A percentile compares a stretch with the other conserved stretches of the same genome.
Conservation (phyloP, 1,284 basidiomycete species). For the Irpex rosettiformis region DNA sequence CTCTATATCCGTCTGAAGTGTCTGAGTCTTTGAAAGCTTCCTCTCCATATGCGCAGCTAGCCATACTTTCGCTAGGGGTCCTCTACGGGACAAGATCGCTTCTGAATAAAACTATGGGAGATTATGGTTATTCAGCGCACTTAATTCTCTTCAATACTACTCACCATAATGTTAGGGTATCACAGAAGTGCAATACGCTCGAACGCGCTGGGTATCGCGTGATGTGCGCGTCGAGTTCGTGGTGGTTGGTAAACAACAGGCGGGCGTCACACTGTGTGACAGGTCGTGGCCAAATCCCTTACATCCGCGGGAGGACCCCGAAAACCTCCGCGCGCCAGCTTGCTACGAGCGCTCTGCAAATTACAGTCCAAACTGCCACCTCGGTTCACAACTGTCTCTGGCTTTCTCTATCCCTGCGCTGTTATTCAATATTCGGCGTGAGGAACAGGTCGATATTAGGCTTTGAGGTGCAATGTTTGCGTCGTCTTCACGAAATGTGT, state of each 20-base stretch:
- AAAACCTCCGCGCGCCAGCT: background rate
- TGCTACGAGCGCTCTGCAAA: background rate
- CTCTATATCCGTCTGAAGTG: constrained; percentile 91
- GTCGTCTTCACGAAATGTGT: constrained; percentile 35
- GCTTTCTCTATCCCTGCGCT: background rate
- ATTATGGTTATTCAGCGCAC: background rate
- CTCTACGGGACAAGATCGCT: constrained; percentile 88
- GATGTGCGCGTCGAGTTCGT: constrained; percentile 11
- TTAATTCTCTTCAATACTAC: constrained; percentile 3
- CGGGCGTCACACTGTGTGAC: constrained; percentile 26
- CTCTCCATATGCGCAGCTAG: constrained; percentile 98
- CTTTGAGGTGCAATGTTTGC: constrained; percentile 33
- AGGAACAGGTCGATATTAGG: background rate
- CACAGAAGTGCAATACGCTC: constrained; percentile 19
- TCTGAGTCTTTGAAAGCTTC: constrained; percentile 94
- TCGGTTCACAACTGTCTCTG: background rate
- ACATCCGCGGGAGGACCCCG: background rate
- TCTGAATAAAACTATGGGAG: constrained; percentile 81
- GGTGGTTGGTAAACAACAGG: constrained; percentile 15
- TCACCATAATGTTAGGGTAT: constrained; percentile 29
- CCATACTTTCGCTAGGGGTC: constrained; percentile 96
- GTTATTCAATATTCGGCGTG: background rate
- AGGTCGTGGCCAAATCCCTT: background rate
- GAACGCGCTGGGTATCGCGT: constrained; percentile 17
- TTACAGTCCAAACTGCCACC: background rate